Conservation (phyloP, 1,284 basidiomycete genomes). For the Ceratobasidium papillatum region DNA sequence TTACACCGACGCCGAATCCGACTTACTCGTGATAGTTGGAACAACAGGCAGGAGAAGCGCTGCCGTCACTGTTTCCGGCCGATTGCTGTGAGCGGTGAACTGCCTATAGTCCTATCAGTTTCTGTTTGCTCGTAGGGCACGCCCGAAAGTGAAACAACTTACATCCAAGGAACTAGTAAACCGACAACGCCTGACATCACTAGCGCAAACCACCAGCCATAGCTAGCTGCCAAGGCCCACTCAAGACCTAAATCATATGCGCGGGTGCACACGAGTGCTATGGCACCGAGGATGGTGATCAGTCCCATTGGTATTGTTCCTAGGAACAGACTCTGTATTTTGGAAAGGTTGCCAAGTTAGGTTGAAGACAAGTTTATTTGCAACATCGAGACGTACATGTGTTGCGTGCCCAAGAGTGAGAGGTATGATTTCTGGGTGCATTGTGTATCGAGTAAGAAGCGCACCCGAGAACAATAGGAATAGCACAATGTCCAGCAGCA, state of each 20-base stretch:
- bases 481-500: slow-evolving; percentile 22
- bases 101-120: slow-evolving; percentile 22
- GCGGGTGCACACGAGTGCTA: slow-evolving; percentile 25
- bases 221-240: slow-evolving; percentile 32
- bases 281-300: slow-evolving; percentile 36
- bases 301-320: slow-evolving; percentile 38
- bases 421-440: slow-evolving; percentile 35
- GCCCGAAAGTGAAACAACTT: background rate
- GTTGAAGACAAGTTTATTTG: background rate
- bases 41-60: slow-evolving; percentile 36
- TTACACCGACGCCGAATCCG: background rate
- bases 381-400: slow-evolving; percentile 1
- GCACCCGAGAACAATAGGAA: slow-evolving; percentile 18
- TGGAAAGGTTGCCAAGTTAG: background rate
- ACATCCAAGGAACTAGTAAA: slow-evolving; percentile 38
- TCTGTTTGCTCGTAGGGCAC: too few species aligned
- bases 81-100: slow-evolving; percentile 33
- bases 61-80: slow-evolving; percentile 36
- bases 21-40: slow-evolving; percentile 39
- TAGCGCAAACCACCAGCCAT: slow-evolving; percentile 39
- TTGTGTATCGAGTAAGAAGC: slow-evolving; percentile 27
- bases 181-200: slow-evolving; percentile 37
- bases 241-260: slow-evolving; percentile 22
- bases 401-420: slow-evolving; percentile 36
- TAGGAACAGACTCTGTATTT: slow-evolving; percentile 28